Evolutionary conservation across 2,329 filamentous ascomycete species (phyloP).

Genomic region (Aspergillus chevalieri): DNA sequence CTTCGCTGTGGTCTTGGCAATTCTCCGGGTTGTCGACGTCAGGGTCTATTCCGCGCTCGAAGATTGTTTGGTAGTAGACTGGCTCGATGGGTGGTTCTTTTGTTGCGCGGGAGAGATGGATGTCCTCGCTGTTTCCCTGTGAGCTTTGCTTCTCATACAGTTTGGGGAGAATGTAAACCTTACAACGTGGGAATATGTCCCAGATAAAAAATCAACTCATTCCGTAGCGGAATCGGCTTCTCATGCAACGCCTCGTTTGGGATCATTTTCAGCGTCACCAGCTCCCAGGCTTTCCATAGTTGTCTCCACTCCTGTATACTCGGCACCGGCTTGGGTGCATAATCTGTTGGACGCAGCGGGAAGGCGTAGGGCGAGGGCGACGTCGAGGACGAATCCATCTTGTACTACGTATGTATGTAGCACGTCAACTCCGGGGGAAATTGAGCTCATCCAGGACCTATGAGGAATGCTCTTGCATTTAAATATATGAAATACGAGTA

Average conservation of each 20-base stretch:
- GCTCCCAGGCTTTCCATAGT: not conserved
- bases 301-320: not conserved
- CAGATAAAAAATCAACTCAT: not conserved
- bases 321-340: not conserved
- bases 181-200: not conserved
- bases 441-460: no score
- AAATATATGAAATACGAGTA: no score
- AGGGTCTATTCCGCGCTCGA: not conserved
- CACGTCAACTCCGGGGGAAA: no score
- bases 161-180: not conserved
- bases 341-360: not conserved
- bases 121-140: not conserved
- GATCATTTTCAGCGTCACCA: not conserved
- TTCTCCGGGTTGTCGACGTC: not conserved
- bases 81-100: not conserved
- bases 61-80: not conserved
- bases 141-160: not conserved
- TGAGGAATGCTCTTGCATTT: no score
- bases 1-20: not conserved
- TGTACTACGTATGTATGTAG: no score
- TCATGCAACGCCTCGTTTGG: not conserved
- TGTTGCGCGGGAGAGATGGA: not conserved
- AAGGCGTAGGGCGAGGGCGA: not conserved
- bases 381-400: no score
- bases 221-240: not conserved